A percentile compares a stretch with the other conserved stretches of the same genome.
Evolutionary conservation across 2,329 filamentous ascomycete genomes (phyloP).

Genomic region (Alternaria burnsii): DNA sequence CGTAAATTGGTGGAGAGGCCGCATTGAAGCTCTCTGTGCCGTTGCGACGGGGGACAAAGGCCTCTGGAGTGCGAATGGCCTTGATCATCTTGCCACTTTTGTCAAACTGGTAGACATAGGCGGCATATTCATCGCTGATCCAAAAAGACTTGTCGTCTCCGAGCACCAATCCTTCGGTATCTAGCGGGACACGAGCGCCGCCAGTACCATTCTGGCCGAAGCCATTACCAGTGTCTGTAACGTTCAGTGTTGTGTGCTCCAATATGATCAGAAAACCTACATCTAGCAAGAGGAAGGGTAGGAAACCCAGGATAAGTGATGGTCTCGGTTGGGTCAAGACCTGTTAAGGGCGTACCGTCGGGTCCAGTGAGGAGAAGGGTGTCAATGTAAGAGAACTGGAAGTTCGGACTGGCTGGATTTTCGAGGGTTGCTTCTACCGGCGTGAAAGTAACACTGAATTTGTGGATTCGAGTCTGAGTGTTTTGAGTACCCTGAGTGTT

Average conservation of each 20-base stretch:
- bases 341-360: conserved; percentile 66
- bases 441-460: conserved; percentile 68
- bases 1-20: conserved; percentile 69
- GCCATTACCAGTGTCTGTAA: conserved; percentile 66
- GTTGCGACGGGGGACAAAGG: conserved; percentile 71
- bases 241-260: not conserved
- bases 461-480: conserved; percentile 73
- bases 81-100: conserved; percentile 65
- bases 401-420: conserved; percentile 66
- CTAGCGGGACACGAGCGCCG: conserved; percentile 67
- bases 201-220: conserved; percentile 70
- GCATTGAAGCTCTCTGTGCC: conserved; percentile 68
- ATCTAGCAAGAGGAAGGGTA: conserved; percentile 69
- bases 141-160: conserved; percentile 69
- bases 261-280: conserved; percentile 15
- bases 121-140: conserved; percentile 70
- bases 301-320: conserved; percentile 66
- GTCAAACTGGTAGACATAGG: conserved; percentile 73
- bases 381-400: conserved; percentile 69
- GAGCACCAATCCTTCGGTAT: conserved; percentile 73
- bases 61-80: conserved; percentile 71
- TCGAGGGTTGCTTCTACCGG: conserved; percentile 62
- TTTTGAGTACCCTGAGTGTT: conserved; percentile 75
- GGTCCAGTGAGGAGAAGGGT: conserved; percentile 72
- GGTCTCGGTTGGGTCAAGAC: conserved; percentile 24